Conservation (phyloP, 768 basidiomycete genomes). For the Cystoderma amianthinum region DNA sequence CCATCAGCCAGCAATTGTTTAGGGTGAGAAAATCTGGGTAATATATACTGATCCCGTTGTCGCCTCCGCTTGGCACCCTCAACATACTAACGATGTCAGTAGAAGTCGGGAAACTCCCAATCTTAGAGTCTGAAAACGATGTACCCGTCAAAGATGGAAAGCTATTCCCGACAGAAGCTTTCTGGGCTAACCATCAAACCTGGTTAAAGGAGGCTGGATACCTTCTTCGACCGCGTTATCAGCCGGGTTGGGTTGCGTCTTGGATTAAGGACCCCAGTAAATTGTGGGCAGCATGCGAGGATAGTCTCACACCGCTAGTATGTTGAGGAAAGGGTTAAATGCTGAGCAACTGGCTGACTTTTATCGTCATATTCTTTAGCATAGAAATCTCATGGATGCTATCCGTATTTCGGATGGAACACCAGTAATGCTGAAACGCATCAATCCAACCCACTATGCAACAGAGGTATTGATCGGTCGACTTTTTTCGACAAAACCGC, state of each 20-base stretch:
- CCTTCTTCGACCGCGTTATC: slow-evolving; percentile 18
- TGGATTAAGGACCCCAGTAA: slow-evolving; percentile 11
- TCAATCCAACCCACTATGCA: background rate
- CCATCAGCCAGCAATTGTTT: too few species aligned
- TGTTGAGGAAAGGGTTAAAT: background rate
- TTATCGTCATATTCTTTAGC: background rate
- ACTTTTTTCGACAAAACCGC: background rate
- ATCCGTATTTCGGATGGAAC: background rate
- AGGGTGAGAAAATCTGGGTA: too few species aligned
- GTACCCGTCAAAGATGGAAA: too few species aligned
- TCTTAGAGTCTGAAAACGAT: too few species aligned
- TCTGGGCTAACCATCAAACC: slow-evolving; percentile 13
- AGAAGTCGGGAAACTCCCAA: too few species aligned
- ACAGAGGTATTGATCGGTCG: background rate
- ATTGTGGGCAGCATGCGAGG: background rate
- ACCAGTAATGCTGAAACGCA: background rate
- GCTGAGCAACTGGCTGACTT: background rate
- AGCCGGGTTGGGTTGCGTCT: slow-evolving; percentile 19
- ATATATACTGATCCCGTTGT: too few species aligned
- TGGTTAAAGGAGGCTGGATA: slow-evolving; percentile 22
- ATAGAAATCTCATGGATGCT: background rate
- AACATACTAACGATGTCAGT: too few species aligned
- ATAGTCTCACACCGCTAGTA: background rate
- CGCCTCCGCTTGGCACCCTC: too few species aligned
- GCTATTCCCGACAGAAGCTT: slow-evolving; percentile 5